These are phyloP conservation scores for Cordyceps farinosa DNA, from an alignment of 2,329 filamentous ascomycete genomes.

Conservation along the genomic window DNA sequence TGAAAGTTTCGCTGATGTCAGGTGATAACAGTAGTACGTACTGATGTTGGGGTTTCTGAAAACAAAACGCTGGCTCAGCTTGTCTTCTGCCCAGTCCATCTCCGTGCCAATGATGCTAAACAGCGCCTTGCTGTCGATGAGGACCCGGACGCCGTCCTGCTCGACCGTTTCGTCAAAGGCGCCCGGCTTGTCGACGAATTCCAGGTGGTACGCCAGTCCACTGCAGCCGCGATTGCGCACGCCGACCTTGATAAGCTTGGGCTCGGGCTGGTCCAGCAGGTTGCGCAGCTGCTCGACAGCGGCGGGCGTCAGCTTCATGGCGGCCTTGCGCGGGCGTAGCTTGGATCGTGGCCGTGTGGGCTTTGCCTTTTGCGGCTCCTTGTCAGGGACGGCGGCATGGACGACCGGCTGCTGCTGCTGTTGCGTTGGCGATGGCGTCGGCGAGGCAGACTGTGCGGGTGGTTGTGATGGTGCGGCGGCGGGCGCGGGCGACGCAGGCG, in stretches of 20 bases:
- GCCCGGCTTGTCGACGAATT: slow-evolving; percentile 89
- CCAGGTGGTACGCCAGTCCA: slow-evolving; percentile 86
- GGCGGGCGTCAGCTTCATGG: slow-evolving; percentile 77
- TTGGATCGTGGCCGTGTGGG: slow-evolving; percentile 37
- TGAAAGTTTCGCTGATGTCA: neutral
- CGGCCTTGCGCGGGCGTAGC: slow-evolving; percentile 72
- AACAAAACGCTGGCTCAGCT: slow-evolving; percentile 85
- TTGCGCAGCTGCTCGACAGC: slow-evolving; percentile 76
- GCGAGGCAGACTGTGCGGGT: slow-evolving; percentile 15
- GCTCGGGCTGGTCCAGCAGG: slow-evolving; percentile 78
- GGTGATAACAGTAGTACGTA: slow-evolving; percentile 48
- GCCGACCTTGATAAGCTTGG: slow-evolving; percentile 90
- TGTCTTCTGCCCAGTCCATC: slow-evolving; percentile 99
- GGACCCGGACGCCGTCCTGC: slow-evolving; percentile 91
- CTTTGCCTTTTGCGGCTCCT: slow-evolving; percentile 65
- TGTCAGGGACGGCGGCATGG: slow-evolving; percentile 51
- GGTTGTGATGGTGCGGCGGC: slow-evolving; percentile 18
- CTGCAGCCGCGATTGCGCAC: slow-evolving; percentile 94
- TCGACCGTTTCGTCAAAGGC: slow-evolving; percentile 89
- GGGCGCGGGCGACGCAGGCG: slow-evolving; percentile 20
- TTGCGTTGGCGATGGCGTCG: slow-evolving; percentile 13
- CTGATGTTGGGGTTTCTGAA: slow-evolving; percentile 98
- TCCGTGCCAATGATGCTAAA: slow-evolving; percentile 98
- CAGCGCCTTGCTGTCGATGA: slow-evolving; percentile 95
- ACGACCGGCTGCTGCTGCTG: slow-evolving; percentile 13